phyloP scores from a whole-genome alignment of 2,329 filamentous ascomycete genomes.

The Alternaria ventricosa region DNA sequence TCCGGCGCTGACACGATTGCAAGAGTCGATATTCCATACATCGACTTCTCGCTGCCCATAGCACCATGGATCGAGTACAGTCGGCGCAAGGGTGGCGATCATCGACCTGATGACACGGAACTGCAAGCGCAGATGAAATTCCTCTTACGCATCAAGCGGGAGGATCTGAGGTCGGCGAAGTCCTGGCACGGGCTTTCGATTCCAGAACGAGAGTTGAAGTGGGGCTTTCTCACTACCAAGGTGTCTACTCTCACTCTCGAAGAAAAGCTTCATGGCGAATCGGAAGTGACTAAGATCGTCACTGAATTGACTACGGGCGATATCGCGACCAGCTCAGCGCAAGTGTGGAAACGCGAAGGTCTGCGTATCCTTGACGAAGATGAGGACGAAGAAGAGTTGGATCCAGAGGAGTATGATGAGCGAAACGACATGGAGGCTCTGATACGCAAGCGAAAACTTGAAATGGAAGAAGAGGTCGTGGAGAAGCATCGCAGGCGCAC shows the following conservation, averaged over 20 bases:
- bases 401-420: slow-evolving; percentile 25
- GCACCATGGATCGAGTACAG: slow-evolving; percentile 57
- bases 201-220: slow-evolving; percentile 52
- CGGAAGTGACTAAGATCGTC: slow-evolving; percentile 47
- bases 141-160: slow-evolving; percentile 44
- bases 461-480: slow-evolving; percentile 23
- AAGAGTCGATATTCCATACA: slow-evolving; percentile 56
- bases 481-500: slow-evolving; percentile 3
- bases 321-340: slow-evolving; percentile 48
- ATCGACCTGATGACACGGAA: slow-evolving; percentile 23
- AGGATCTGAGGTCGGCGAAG: slow-evolving; percentile 33
- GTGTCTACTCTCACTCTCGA: slow-evolving; percentile 47
- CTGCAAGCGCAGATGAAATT: slow-evolving; percentile 41
- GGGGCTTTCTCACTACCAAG: slow-evolving; percentile 57
- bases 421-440: slow-evolving; percentile 45
- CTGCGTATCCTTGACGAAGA: slow-evolving; percentile 56
- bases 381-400: slow-evolving; percentile 41
- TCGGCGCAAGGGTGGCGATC: slow-evolving; percentile 11
- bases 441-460: slow-evolving; percentile 47
- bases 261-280: slow-evolving; percentile 51
- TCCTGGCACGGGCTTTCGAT: slow-evolving; percentile 53
- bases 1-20: slow-evolving; percentile 56
- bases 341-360: slow-evolving; percentile 58
- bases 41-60: slow-evolving; percentile 52
- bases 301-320: slow-evolving; percentile 38